Base-by-base conservation (phyloP, 2,329 filamentous ascomycete species). In the Neonectria ditissima region DNA sequence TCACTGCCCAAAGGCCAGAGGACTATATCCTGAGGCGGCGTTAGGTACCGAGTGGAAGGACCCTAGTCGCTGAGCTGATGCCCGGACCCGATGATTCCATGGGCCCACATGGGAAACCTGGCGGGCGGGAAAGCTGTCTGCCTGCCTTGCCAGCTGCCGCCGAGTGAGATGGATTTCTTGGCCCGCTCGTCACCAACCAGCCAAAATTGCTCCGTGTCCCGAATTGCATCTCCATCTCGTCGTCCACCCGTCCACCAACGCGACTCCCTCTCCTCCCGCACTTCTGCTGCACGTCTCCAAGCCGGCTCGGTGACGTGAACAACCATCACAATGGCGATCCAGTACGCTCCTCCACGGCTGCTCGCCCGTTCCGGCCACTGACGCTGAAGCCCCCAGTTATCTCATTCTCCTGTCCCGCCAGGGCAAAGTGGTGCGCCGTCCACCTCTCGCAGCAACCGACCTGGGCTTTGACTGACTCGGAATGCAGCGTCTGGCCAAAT, bases 351-450 rank as follows among this genome's bases (percentile, higher is more conserved):
- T 61, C 64, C 62, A 62, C 39, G 53, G 32, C 62, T 53, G 22
- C 60, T 55, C 44, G n/a, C 52, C 39, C 47, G 45, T 39, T 24
- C 20, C 54, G 43, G 28, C 50, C 59, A 63, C 73, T 75, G 63
- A 75, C 73, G 20, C 37, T 48, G 59, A 63, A 47, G 63, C 56
- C 58, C 57, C 65, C 75, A 98, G 96, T 85, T 99, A 99, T 80
- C 86, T 99, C 74, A 98, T 99, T 80, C 89, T 99, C 80, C 91
- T 99, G 73, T 98, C 95, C 69, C 90, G 96, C 76, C 96, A 99
- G 86, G 96, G 96, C 84, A 99, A 99, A 91, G 96, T 99, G 83
- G 95, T 99, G 87, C 75, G 94, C 86, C 75, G 94, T 86, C 53
- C 54, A 43, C 39, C 44, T 32, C 51, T 65, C 45, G 48, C 55